A percentile compares a stretch with the other conserved stretches of the same genome.
phyloP scores from a whole-genome alignment of 1,284 basidiomycete species.

The Boletus subluridellus region DNA sequence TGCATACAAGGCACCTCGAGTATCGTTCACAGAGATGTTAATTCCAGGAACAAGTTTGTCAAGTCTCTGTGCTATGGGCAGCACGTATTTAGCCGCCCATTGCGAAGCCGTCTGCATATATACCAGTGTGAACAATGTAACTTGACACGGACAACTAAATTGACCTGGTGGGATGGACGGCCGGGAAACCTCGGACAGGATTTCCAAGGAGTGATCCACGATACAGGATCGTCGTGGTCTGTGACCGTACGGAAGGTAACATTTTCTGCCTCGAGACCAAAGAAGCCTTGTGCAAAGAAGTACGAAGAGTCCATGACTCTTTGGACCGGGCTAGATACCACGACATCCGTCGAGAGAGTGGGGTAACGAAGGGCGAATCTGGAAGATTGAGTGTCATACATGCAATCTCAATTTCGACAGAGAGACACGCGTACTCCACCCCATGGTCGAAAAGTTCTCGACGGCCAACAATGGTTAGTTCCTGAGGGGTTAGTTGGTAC shows the following conservation, averaged over 20 bases:
- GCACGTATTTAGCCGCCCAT: constrained; percentile 42
- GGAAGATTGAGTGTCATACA: neutral
- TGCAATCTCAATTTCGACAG: neutral
- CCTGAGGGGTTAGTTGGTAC: constrained; percentile 38
- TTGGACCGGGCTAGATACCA: constrained; percentile 45
- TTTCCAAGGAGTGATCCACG: constrained; percentile 45
- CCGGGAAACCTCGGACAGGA: constrained; percentile 32
- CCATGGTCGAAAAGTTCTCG: constrained; percentile 45
- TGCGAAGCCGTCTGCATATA: constrained; percentile 29
- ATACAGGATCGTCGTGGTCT: constrained; percentile 40
- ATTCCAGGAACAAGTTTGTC: constrained; percentile 37
- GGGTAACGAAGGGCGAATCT: constrained; percentile 26
- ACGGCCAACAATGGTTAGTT: constrained; percentile 43
- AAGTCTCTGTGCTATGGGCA: constrained; percentile 38
- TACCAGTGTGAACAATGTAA: neutral
- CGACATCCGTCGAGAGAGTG: constrained; percentile 29
- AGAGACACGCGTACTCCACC: constrained; percentile 30
- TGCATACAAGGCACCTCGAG: constrained; percentile 45
- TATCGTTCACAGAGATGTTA: constrained; percentile 33
- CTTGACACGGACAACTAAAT: neutral
- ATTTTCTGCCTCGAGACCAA: constrained; percentile 32
- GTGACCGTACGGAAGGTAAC: constrained; percentile 37
- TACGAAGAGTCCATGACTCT: constrained; percentile 45
- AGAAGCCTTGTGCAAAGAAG: constrained; percentile 46
- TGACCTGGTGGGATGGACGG: constrained; percentile 8